phyloP scores from a whole-genome alignment of 129 eudicot species.

The Glebionis coronaria region DNA sequence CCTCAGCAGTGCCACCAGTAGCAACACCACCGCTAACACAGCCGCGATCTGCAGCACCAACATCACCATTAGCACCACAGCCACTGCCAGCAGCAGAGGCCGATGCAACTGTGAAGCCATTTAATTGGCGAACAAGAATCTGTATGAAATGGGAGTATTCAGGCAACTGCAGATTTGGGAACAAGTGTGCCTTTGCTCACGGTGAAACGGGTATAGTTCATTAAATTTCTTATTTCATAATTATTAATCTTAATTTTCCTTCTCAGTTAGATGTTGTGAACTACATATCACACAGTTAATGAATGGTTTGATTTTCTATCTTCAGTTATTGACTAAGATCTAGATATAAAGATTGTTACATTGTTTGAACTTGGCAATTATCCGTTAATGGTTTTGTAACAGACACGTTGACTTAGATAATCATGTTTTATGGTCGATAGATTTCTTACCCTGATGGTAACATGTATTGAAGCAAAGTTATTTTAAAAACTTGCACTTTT shows the following conservation, averaged over 20 bases:
- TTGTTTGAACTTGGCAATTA: constrained; percentile 12
- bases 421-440: constrained; percentile 8
- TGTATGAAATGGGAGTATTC: constrained; percentile 81
- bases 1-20: background rate
- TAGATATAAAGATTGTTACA: constrained; percentile 9
- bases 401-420: constrained; percentile 1
- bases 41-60: no score
- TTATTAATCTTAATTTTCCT: constrained; percentile 6
- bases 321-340: constrained; percentile 18
- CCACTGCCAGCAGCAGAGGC: constrained; percentile 7
- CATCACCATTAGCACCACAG: background rate
- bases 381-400: constrained; percentile 2
- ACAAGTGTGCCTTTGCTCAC: constrained; percentile 83
- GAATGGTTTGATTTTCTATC: constrained; percentile 21
- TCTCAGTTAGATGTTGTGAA: constrained; percentile 12
- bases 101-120: constrained; percentile 46
- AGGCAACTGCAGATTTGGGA: constrained; percentile 72
- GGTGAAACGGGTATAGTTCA: constrained; percentile 64
- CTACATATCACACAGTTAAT: constrained; percentile 2
- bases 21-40: background rate
- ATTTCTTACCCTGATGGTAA: background rate
- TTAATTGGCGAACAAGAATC: constrained; percentile 77
- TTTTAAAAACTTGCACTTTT: no score
- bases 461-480: no score
- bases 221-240: background rate